A percentile compares a stretch with the other conserved stretches of the same genome.
phyloP scores from a whole-genome alignment of 352 stramenopile genomes.

The Phytophthora sansomeana region DNA sequence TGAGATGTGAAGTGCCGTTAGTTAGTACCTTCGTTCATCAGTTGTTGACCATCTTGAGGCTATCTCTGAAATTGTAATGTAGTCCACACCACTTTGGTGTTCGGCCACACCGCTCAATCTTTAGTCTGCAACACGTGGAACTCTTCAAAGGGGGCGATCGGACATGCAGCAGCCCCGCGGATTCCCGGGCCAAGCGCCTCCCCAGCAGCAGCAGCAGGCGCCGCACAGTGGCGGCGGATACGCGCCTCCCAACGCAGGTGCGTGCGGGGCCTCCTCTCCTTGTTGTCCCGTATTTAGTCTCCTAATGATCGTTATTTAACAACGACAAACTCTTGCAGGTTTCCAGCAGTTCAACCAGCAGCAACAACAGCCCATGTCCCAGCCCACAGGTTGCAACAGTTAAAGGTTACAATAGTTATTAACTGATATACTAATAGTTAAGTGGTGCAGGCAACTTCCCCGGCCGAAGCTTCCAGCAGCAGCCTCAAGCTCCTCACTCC shows the following conservation, averaged over 20 bases:
- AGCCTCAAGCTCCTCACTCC: constrained; percentile 40
- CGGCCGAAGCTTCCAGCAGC: constrained; percentile 33
- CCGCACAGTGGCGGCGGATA: constrained; percentile 40
- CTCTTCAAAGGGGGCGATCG: constrained; percentile 15
- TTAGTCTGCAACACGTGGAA: constrained; percentile 37
- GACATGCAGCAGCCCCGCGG: constrained; percentile 51
- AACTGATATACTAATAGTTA: not conserved
- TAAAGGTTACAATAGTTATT: not conserved
- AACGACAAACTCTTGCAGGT: constrained; percentile 9
- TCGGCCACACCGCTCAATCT: constrained; percentile 3
- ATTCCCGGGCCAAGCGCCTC: constrained; percentile 29
- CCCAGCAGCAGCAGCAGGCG: constrained; percentile 44
- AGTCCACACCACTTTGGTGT: not conserved
- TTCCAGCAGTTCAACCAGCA: constrained; percentile 33
- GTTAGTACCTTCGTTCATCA: too few species aligned
- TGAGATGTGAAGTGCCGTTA: too few species aligned
- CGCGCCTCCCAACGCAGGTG: constrained; percentile 15
- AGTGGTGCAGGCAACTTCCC: constrained; percentile 27
- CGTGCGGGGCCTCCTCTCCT: not conserved
- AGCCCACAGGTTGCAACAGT: constrained; percentile 27
- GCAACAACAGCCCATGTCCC: constrained; percentile 49
- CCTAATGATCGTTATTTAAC: too few species aligned
- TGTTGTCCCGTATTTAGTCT: not conserved
- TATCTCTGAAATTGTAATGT: too few species aligned
- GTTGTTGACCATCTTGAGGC: too few species aligned